Evolutionary conservation across 2,329 filamentous ascomycete species (phyloP).

Genomic region (Talaromyces sp.): DNA sequence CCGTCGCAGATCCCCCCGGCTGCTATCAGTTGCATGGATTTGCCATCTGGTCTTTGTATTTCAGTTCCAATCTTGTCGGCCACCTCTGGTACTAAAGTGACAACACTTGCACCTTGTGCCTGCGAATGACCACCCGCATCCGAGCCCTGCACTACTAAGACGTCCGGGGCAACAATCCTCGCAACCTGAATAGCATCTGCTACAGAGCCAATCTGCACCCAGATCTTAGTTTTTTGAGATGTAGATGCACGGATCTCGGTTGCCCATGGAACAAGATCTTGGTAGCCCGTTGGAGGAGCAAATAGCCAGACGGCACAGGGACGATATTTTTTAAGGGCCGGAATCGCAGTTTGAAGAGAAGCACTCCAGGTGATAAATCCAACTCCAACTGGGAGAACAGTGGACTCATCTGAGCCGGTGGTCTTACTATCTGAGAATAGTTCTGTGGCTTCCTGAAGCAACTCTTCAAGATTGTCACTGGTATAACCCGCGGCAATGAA

Average conservation of each 20-base stretch:
- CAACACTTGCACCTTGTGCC: conserved; percentile 41
- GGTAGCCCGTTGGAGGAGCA: conserved; percentile 24
- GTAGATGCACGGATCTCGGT: conserved; percentile 39
- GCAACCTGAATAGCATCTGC: conserved; percentile 42
- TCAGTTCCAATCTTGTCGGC: conserved; percentile 33
- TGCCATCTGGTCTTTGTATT: conserved; percentile 4
- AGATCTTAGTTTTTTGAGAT: conserved; percentile 41
- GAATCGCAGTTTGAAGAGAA: conserved; percentile 23
- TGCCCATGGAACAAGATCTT: conserved; percentile 22
- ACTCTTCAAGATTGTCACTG: conserved; percentile 23
- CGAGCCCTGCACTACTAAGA: conserved; percentile 49
- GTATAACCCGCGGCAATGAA: conserved; percentile 58
- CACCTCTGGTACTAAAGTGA: conserved; percentile 50
- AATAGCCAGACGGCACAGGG: conserved; percentile 41
- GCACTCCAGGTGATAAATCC: conserved; percentile 38
- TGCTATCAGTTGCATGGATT: conserved; percentile 43
- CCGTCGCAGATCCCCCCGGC: conserved; percentile 53
- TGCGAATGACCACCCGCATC: conserved; percentile 55
- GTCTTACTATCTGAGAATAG: conserved; percentile 18
- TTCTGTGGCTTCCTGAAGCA: conserved; percentile 24
- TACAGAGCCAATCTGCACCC: conserved; percentile 51
- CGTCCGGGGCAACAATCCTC: conserved; percentile 39
- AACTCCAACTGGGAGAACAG: conserved; percentile 33
- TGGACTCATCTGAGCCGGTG: conserved; percentile 10
- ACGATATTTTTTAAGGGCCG: conserved; percentile 25